Base-by-base conservation (phyloP, 2,329 filamentous ascomycete genomes). In the Ophiostoma piceae region DNA sequence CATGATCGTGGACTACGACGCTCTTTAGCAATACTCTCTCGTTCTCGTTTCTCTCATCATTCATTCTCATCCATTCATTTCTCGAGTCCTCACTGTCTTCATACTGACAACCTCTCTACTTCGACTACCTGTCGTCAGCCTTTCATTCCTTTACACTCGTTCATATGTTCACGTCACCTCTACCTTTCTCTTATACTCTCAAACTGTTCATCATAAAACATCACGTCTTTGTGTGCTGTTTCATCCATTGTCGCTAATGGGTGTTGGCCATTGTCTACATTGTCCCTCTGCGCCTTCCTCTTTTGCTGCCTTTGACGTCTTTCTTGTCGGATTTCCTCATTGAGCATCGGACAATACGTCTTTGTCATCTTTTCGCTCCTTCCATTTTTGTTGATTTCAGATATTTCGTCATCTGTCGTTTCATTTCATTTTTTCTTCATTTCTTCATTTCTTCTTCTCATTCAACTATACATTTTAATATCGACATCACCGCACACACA, bases 231-330 rank as follows among this genome's bases (percentile, higher is more conserved):
- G 19, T 39, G 19, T 39, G 14, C 35, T 65, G 62, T 65, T 65
- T 39, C 11, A 22, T 65, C 60, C 6, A 37, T 22, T 65, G 62
- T 22, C 32, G 12, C 11, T 16, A 19, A 62, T 62, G 4, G 3
- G 57, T 16, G 57, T 35, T 62, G 16, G 35, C 54, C 66, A 70
- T 69, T 67, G 62, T 69, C 70, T 22, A 9, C 62, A 65, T 65
- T 39, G 62, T 65, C 35, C 19, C 32, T 39, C 19, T n/a, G 7
- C 22, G 14, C 51, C 51, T 22, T 47, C 43, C 43, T 47, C 2
- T 43, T 14, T 43, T 43, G 41, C 12, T 11, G 35, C 8, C 35
- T 35, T 35, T 35, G 35, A 35, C 35, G 5, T 14, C 39, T 41
- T 41, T 41, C 39, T 41, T 41, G 39, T 41, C 39, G 39, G 3